Evolutionary conservation across 2,329 filamentous ascomycete species (phyloP), one percentile per base, ranked within the genome.

Genomic region (Chalara sp.): DNA sequence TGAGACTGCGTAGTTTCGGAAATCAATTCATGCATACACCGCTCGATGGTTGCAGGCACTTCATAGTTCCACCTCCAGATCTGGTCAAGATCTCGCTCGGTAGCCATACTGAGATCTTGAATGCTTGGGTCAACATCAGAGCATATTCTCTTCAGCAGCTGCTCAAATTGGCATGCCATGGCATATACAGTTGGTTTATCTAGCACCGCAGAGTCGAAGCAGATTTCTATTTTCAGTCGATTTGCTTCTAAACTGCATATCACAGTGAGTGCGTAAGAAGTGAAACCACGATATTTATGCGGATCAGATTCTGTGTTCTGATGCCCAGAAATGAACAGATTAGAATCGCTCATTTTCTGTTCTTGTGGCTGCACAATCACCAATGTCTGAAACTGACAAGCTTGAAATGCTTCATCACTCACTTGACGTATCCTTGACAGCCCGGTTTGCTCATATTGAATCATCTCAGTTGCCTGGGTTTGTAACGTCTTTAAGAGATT

Each of bases 11-110:
- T 33, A 28, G 31, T 8, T 2, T 46, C 28, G 12, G 32, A 39
- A 7, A 53, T 48, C 5, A 49, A 13, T 21, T 48, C 41, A 37
- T 53, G 52, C n/a, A 53, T 29, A n/a, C 52, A 53, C 3, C 6
- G 31, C 7, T 48, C 28, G 8, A 51, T 4, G 11, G 31, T 5
- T 12, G 13, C 13, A 32, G 44, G 44, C 13, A 32, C 7, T 5
- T 12, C 44, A 12, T n/a, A 4, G 21, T 46, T 46, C 44, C 44
- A 46, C 7, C 11, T 6, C 6, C 8, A 6, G 11, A 46, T 46
- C 21, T 46, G 28, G 5, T 29, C 7, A 11, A 5, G 11, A 46
- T 46, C 44, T 32, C 32, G 28, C 1, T 28, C 29, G 21, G 29
- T 46, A 1, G 13, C 29, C 8, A 13, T 5, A 8, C 6, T 28